Evolutionary conservation across 2,329 filamentous ascomycete species (phyloP), one percentile per base, ranked within the genome.

Genomic region (Fusarium haematococcum): DNA sequence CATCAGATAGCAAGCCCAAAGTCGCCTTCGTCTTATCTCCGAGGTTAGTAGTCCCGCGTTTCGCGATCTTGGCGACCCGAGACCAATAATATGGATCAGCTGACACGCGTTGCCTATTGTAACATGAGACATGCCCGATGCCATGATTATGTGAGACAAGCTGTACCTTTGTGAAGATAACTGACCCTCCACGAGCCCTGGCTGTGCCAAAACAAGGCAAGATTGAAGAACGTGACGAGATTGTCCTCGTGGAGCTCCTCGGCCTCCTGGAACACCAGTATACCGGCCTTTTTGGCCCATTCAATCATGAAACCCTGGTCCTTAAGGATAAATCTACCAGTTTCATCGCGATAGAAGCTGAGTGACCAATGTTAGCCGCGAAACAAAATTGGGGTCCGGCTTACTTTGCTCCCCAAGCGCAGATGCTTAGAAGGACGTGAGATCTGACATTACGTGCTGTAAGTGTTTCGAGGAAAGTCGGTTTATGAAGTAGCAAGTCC

Each of bases 381-480:
- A 30, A 30, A 16, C 1, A 2, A 27, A 41, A 58, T 9, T 30
- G 3, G 11, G 14, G 20, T n/a, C 2, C 13, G 4, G 5, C 69
- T 35, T 54, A 77, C 75, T 73, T 77, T 5, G 75, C 75, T 13
- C 75, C 75, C 73, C 73, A 77, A 0, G 73, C 75, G 4, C 67
- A 77, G 0, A 77, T 48, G 2, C 75, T 73, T 0, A 77, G 45
- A 5, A 77, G 39, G 0, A 77, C 9, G 7, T 77, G 75, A 11
- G 52, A 13, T 1, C 25, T 45, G 1, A 63, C 8, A 0, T 54
- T 59, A 0, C 30, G 54, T 0, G n/a, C 23, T 1, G 43, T 7
- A 3, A 75, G 23, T 0, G 68, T 70, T 0, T 64, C 43, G 0
- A 68, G 0, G 5, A 77, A 77, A 0, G 6, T 25, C 4, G 2